phyloP scores from a whole-genome alignment of 176 grass and related monocot species.

The Rhipidocladum racemiflorum region DNA sequence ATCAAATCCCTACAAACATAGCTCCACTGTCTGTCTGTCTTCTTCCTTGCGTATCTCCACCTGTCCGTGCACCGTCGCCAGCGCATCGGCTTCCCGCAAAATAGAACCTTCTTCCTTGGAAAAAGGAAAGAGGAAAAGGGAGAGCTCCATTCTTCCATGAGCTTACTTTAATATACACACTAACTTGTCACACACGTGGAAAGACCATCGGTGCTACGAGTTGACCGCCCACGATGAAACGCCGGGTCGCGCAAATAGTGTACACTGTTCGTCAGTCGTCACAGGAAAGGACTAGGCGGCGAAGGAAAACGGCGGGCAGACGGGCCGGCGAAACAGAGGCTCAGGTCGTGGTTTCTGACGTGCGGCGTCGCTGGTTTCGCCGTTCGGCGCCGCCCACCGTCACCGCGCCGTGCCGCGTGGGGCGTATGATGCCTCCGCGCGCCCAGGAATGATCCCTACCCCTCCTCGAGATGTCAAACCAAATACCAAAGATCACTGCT shows the following conservation, averaged over 20 bases:
- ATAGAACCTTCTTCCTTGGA: not conserved
- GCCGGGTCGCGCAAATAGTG: no score
- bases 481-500: no score
- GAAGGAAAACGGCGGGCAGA: not conserved
- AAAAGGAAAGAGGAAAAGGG: not conserved
- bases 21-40: not conserved
- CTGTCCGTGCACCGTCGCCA: no score
- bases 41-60: no score
- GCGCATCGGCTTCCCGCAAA: no score
- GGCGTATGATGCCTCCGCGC: slow-evolving; percentile 16
- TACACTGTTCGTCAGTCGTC: not conserved
- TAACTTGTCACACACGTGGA: not conserved
- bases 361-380: not conserved
- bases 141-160: not conserved
- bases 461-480: not conserved
- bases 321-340: not conserved
- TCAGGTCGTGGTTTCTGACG: not conserved
- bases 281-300: not conserved
- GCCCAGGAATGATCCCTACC: not conserved
- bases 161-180: not conserved
- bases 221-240: not conserved
- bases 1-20: no score
- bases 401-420: not conserved
- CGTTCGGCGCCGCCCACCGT: not conserved
- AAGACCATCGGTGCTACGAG: not conserved